A percentile compares a stretch with the other conserved stretches of the same genome.
phyloP scores from a whole-genome alignment of 2,329 filamentous ascomycete genomes.

The Zasmidium citrigriseum region DNA sequence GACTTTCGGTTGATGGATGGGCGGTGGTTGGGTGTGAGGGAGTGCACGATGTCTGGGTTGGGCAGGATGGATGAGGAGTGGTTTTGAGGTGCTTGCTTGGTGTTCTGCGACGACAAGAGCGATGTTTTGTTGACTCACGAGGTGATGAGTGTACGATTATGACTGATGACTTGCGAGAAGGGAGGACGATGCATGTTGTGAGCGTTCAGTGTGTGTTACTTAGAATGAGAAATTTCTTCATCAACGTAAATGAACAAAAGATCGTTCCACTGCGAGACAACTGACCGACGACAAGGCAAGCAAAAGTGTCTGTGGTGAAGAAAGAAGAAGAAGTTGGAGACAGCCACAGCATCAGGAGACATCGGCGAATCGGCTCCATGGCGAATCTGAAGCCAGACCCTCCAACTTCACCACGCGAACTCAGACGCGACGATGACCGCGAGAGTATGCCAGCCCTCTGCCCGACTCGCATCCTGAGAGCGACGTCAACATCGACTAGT shows the following conservation, averaged over 20 bases:
- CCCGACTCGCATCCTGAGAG: slow-evolving; percentile 23
- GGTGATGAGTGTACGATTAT: background rate
- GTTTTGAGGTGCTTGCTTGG: background rate
- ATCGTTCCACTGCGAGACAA: too few species aligned
- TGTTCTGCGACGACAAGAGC: background rate
- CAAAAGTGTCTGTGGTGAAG: too few species aligned
- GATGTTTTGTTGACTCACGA: background rate
- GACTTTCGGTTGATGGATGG: slow-evolving; percentile 4
- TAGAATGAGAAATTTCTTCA: too few species aligned
- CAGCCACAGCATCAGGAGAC: too few species aligned
- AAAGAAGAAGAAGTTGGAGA: too few species aligned
- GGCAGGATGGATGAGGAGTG: slow-evolving; percentile 9
- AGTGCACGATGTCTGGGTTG: slow-evolving; percentile 8
- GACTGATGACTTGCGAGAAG: background rate
- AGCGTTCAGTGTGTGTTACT: too few species aligned
- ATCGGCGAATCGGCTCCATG: too few species aligned
- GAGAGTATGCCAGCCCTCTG: slow-evolving; percentile 21
- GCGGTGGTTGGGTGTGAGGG: slow-evolving; percentile 3
- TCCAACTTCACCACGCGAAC: background rate
- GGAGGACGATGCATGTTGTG: background rate
- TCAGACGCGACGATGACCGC: background rate
- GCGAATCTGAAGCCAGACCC: background rate
- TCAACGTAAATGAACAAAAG: too few species aligned
- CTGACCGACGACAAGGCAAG: too few species aligned
- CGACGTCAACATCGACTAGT: slow-evolving; percentile 3